Evolutionary conservation across 2,329 filamentous ascomycete genomes (phyloP).

Genomic region (Parasarocladium wereldwijsianum): DNA sequence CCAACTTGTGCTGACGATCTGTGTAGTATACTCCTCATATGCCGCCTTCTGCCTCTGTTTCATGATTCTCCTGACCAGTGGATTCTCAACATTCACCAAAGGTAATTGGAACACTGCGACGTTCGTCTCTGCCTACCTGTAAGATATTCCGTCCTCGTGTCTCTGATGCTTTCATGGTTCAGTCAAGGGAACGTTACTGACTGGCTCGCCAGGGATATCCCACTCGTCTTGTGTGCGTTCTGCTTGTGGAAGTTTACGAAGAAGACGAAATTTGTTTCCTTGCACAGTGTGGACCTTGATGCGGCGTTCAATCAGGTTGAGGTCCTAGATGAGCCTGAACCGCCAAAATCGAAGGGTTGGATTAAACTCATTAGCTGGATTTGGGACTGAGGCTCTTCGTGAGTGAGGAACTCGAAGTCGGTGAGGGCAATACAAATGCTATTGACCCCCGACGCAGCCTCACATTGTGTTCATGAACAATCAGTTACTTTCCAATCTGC

Average conservation of each 20-base stretch:
- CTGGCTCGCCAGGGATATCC: conserved; percentile 34
- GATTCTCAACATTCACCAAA: conserved; percentile 47
- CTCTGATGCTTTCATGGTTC: neutral
- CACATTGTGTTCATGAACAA: too few species aligned
- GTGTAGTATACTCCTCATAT: conserved; percentile 43
- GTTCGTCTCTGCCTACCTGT: conserved; percentile 51
- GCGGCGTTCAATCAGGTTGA: conserved; percentile 35
- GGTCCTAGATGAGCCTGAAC: conserved; percentile 1
- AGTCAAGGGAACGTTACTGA: neutral
- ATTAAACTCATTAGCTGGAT: conserved; percentile 3
- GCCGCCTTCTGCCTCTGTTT: conserved; percentile 43
- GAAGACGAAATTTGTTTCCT: conserved; percentile 37
- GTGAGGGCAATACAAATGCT: too few species aligned
- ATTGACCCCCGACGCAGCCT: too few species aligned
- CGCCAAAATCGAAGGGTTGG: neutral
- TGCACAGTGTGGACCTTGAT: conserved; percentile 35
- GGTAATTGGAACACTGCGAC: conserved; percentile 41
- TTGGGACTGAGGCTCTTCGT: conserved; percentile 3
- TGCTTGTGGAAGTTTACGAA: conserved; percentile 52
- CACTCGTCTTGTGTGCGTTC: conserved; percentile 41
- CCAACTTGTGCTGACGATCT: conserved; percentile 4
- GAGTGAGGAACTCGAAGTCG: too few species aligned
- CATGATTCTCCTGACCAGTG: conserved; percentile 54
- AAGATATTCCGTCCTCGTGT: conserved; percentile 14
- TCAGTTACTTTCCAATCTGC: too few species aligned